phyloP scores from a whole-genome alignment of 164 flowering plant species.

The Umbellularia californica region DNA sequence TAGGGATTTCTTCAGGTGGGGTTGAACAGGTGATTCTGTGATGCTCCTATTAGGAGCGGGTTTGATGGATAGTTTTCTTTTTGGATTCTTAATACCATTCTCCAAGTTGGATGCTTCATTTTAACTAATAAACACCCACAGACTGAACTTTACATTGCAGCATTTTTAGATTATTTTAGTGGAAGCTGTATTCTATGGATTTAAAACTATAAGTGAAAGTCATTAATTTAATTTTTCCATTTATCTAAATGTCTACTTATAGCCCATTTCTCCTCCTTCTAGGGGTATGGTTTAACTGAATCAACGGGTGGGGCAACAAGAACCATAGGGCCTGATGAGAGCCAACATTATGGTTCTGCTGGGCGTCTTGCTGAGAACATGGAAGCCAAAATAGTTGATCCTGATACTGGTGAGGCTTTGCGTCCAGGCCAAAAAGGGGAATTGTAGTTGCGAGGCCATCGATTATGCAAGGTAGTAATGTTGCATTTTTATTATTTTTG shows the following conservation, averaged over 20 bases:
- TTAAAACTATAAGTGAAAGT: no score
- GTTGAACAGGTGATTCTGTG: no score
- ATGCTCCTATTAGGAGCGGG: no score
- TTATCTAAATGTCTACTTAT: neutral
- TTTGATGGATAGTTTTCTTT: no score
- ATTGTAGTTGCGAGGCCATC: slow-evolving; percentile 73
- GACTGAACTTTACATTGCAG: no score
- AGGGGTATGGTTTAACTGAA: slow-evolving; percentile 92
- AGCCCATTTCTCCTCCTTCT: neutral
- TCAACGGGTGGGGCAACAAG: slow-evolving; percentile 38
- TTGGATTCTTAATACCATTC: no score
- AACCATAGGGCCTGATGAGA: slow-evolving; percentile 41
- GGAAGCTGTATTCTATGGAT: no score
- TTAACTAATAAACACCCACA: no score
- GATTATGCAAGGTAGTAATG: slow-evolving; percentile 64
- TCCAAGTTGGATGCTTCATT: no score
- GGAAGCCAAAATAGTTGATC: slow-evolving; percentile 87
- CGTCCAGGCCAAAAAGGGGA: slow-evolving; percentile 81
- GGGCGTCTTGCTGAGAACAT: slow-evolving; percentile 52
- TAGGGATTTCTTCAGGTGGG: no score
- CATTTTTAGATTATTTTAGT: no score
- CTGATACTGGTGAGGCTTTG: slow-evolving; percentile 54
- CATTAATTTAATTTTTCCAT: no score
- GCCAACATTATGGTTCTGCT: slow-evolving; percentile 39
- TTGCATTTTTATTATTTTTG: neutral